Evolutionary conservation across 2,329 filamentous ascomycete genomes (phyloP), one percentile per base, ranked within the genome.

Genomic region (Ophiosphaerella narmari): DNA sequence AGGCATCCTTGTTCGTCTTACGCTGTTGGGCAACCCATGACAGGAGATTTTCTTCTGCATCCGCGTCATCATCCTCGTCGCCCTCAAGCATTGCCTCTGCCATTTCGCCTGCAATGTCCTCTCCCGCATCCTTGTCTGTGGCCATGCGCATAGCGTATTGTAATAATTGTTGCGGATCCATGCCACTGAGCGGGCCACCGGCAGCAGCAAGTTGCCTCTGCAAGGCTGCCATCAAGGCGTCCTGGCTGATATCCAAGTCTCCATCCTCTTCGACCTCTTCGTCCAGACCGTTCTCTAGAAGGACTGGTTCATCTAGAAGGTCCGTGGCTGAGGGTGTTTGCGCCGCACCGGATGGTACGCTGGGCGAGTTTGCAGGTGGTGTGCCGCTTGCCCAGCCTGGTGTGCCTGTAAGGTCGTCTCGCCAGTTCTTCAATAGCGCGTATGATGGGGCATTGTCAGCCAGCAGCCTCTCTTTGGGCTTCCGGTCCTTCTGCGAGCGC

Each of bases 371-470:
- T 11, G 29, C 31, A 8, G 56, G 40, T 33, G 62, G 54, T 50
- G 62, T 54, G 21, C 54, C 56, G 14, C 50, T 53, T 13, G 56
- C 54, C 67, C 63, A 71, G 12, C 50, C 38, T 16, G 70, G 64
- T 42, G 57, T 63, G 24, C 69, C 57, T 29, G 58, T 60, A 43
- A 75, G 72, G 26, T 70, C 68, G 44, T 74, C 65, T 49, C 71
- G 70, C 78, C 78, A 80, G 50, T 80, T 72, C 33, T 72, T 71
- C 23, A 80, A 52, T 12, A 80, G 57, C 4, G 77, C 71, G 46
- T 72, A 76, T 9, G 71, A 42, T 41, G 66, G 54, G 1, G 60
- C 58, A 12, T 67, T 52, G n/a, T 72, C 66, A 4, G 67, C 62
- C 12, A 67, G 46, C 34, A 60, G 39, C 51, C 57, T 66, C 5